Evolutionary conservation across 305 asterid species (phyloP).

Genomic region (Fraxinus floribunda): DNA sequence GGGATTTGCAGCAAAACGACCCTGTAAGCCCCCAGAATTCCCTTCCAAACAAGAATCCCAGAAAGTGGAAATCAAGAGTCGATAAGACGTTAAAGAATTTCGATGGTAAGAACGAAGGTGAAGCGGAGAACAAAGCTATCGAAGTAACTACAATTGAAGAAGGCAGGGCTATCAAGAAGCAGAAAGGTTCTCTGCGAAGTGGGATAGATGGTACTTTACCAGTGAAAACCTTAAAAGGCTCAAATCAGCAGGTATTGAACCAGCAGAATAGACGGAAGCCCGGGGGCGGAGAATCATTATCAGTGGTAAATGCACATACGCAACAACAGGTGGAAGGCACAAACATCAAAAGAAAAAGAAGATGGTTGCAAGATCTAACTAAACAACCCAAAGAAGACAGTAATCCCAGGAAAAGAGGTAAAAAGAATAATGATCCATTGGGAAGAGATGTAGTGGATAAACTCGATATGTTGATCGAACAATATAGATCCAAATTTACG

Average conservation of each 20-base stretch:
- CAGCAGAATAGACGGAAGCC: slow-evolving; percentile 26
- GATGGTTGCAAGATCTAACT: slow-evolving; percentile 28
- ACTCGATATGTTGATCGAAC: slow-evolving; percentile 76
- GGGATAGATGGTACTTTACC: slow-evolving; percentile 17
- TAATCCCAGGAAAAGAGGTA: slow-evolving; percentile 37
- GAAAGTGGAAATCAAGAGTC: slow-evolving; percentile 54
- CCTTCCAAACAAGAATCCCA: slow-evolving; percentile 30
- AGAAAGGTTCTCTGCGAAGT: slow-evolving; percentile 23
- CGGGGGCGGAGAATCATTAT: slow-evolving; percentile 16
- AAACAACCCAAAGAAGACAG: slow-evolving; percentile 28
- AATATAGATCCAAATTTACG: slow-evolving; percentile 67
- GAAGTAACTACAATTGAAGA: slow-evolving; percentile 28
- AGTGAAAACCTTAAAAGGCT: slow-evolving; percentile 29
- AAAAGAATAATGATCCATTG: slow-evolving; percentile 61
- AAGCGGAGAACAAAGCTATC: slow-evolving; percentile 23
- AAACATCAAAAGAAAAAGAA: slow-evolving; percentile 27
- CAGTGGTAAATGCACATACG: slow-evolving; percentile 24
- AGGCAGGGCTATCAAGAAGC: slow-evolving; percentile 35
- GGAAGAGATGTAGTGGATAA: slow-evolving; percentile 79
- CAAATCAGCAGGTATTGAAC: slow-evolving; percentile 23
- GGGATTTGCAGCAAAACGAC: slow-evolving; percentile 28
- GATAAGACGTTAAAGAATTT: slow-evolving; percentile 28
- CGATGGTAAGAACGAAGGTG: slow-evolving; percentile 29
- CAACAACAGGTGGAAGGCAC: slow-evolving; percentile 26
- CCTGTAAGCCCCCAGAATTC: slow-evolving; percentile 24